Percentiles rank a stretch among this genome's conserved stretches.
phyloP scores from a whole-genome alignment of 2,329 filamentous ascomycete genomes.

The Botrytis paeoniae region DNA sequence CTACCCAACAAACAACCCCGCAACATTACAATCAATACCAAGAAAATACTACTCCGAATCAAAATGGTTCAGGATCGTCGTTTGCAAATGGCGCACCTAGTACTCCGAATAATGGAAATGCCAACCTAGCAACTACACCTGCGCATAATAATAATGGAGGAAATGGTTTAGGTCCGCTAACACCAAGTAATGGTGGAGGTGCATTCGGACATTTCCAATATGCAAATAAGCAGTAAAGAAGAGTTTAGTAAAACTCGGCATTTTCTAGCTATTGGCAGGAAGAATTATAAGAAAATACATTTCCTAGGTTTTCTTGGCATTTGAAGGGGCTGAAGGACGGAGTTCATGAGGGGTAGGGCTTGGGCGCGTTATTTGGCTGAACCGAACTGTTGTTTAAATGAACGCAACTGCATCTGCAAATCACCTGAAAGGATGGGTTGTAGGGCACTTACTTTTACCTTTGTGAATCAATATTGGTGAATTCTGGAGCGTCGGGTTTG shows the following conservation, averaged over 20 bases:
- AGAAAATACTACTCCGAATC: constrained; percentile 49
- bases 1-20: constrained; percentile 42
- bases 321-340: not conserved
- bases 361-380: constrained; percentile 6
- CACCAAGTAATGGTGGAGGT: constrained; percentile 71
- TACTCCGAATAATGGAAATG: constrained; percentile 70
- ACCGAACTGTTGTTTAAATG: not conserved
- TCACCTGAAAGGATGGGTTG: not conserved
- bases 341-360: not conserved
- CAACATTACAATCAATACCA: constrained; percentile 42
- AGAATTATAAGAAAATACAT: not conserved
- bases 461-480: not conserved
- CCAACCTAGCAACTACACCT: constrained; percentile 45
- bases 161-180: constrained; percentile 65
- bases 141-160: constrained; percentile 49
- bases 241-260: not conserved
- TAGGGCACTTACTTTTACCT: not conserved
- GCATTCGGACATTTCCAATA: constrained; percentile 68
- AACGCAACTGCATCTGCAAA: not conserved
- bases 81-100: constrained; percentile 52
- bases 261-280: not conserved
- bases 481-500: not conserved
- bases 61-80: constrained; percentile 48
- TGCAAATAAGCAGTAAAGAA: constrained; percentile 29
- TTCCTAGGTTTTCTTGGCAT: constrained; percentile 8